Evolutionary conservation across 129 eudicot genomes (phyloP), one percentile per base, ranked within the genome.

Genomic region (Tagetes patula): DNA sequence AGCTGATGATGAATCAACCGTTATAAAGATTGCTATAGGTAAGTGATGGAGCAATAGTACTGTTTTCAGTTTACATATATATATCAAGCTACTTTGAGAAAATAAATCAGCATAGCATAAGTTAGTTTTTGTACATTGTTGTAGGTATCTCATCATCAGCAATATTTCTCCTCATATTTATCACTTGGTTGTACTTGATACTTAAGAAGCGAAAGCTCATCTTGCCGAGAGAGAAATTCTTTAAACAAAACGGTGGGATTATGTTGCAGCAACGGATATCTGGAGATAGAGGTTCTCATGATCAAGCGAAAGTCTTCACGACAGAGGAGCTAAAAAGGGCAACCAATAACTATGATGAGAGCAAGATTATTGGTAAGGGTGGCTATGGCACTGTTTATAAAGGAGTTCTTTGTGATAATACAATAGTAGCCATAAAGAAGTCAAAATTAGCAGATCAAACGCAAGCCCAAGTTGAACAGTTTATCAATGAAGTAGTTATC

Each of bases 371-470:
- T 4, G 87, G 91, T 4, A 80, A 75, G 59, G 87, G 91, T 59
- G 91, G 87, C 1, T 83, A 41, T 69, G 87, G 85, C 9, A 77
- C 78, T 1, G 87, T 85, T 47, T 85, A 82, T 72, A 82, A 79
- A 75, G 91, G 91, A 7, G 41, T 68, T 30, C 70, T 86, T 53
- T n/a, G 69, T 2, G 81, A 86, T 64, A 71, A 71, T 43, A 74
- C 46, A 53, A 36, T 61, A 0, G 85, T 86, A 49, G 90, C 90
- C 36, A 74, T 86, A 5, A 85, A 85, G 70, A 82, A 76, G 71
- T 80, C 83, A 11, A 73, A 68, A 60, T 27, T 80, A 58, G 52
- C 47, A 14, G 79, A 80, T 46, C 79, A 62, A 31, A 56, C 39
- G 1, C 64, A 62, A 14, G 9, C 27, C 1, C 87, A 83, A 43